These are phyloP conservation scores for Tetracladium marchalianum DNA, from an alignment of 495 filamentous ascomycete species.

Conservation along the genomic window DNA sequence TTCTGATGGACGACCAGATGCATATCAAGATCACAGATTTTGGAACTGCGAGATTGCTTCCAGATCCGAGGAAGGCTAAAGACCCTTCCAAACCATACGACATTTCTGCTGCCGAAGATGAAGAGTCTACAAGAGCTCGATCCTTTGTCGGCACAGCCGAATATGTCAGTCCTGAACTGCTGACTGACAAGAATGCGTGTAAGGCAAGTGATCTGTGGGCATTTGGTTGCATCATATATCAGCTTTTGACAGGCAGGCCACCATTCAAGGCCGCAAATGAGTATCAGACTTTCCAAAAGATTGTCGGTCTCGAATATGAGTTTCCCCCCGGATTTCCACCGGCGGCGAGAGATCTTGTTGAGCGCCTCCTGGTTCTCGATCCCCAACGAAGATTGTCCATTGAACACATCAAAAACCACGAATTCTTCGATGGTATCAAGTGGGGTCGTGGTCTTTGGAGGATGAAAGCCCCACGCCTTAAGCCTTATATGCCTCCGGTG, in stretches of 20 bases:
- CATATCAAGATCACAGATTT: conserved; percentile 99
- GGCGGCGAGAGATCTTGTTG: conserved; percentile 83
- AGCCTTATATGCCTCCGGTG: conserved; percentile 71
- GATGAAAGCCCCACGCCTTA: conserved; percentile 80
- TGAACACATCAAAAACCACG: conserved; percentile 94
- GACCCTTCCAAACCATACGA: conserved; percentile 6
- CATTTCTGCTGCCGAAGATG: conserved; percentile 20
- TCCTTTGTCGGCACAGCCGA: conserved; percentile 98
- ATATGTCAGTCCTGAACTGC: conserved; percentile 92
- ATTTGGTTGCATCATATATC: conserved; percentile 99
- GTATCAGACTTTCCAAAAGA: conserved; percentile 97
- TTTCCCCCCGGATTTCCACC: conserved; percentile 87
- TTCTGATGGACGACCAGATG: conserved; percentile 89
- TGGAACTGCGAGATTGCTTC: conserved; percentile 89
- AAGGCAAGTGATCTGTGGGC: conserved; percentile 98
- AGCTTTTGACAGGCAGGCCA: conserved; percentile 83
- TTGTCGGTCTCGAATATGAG: conserved; percentile 85
- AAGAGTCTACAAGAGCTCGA: conserved; percentile 64
- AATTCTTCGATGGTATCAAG: conserved; percentile 85
- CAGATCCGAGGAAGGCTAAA: conserved; percentile 35
- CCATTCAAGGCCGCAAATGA: conserved; percentile 98
- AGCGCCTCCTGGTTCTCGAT: conserved; percentile 84
- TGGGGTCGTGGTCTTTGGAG: conserved; percentile 88
- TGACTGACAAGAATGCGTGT: conserved; percentile 93
- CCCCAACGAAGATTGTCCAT: conserved; percentile 80